Conservation (phyloP, 192 early-diverging fungal genomes). For the Linnemannia exigua region DNA sequence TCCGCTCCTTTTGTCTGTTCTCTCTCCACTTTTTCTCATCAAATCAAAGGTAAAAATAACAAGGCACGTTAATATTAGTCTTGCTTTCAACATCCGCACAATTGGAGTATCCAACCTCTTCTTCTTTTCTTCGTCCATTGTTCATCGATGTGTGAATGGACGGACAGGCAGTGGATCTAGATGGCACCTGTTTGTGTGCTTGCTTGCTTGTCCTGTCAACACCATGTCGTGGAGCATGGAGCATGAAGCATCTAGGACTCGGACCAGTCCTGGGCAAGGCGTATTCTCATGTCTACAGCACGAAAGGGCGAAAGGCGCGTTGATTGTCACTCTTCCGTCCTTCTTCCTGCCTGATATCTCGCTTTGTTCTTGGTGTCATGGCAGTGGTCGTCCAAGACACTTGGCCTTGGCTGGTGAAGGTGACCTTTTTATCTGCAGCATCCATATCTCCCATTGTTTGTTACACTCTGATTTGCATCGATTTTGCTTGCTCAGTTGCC, state of each 20-base stretch:
- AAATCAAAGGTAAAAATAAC: not conserved
- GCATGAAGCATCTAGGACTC: too few species aligned
- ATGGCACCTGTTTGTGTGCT: too few species aligned
- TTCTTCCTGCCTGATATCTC: not conserved
- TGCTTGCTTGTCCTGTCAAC: too few species aligned
- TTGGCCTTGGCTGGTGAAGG: too few species aligned
- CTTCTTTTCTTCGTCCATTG: not conserved
- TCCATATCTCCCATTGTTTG: too few species aligned
- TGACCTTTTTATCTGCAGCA: not conserved
- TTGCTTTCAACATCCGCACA: not conserved
- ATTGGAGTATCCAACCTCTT: too few species aligned
- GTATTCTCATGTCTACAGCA: not conserved
- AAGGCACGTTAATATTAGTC: not conserved
- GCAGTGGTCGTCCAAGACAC: too few species aligned
- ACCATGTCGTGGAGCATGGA: too few species aligned
- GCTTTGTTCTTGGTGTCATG: too few species aligned
- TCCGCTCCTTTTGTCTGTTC: not conserved
- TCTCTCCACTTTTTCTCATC: not conserved
- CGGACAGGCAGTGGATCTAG: too few species aligned
- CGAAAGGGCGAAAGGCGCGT: not conserved
- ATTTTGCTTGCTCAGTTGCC: too few species aligned
- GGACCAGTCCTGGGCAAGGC: not conserved
- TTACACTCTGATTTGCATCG: too few species aligned
- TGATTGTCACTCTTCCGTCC: constrained; percentile 4
- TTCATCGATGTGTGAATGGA: not conserved